Evolutionary conservation across 441 rosid genomes (phyloP).

Genomic region (Biscutella laevigata): DNA sequence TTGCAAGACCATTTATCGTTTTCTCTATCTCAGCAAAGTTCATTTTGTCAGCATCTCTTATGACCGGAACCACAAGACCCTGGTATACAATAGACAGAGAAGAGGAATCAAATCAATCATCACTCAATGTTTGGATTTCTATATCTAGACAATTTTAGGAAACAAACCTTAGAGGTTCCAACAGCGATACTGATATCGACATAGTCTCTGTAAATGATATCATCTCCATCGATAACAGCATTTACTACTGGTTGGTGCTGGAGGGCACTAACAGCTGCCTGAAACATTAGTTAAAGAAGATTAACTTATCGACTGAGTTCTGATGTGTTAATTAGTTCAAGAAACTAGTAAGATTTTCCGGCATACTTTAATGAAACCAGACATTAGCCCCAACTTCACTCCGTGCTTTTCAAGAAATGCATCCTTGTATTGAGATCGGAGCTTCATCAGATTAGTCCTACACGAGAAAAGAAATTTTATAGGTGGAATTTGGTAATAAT

Average conservation of each 20-base stretch:
- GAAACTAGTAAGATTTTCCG: neutral
- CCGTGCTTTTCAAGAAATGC: constrained; percentile 89
- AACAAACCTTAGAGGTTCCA: constrained; percentile 88
- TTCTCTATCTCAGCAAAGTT: constrained; percentile 94
- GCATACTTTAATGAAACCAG: constrained; percentile 85
- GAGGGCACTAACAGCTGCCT: constrained; percentile 97
- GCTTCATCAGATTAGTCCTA: constrained; percentile 98
- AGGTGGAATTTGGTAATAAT: neutral
- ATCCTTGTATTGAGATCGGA: constrained; percentile 91
- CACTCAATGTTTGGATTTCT: neutral
- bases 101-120: neutral
- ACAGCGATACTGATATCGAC: constrained; percentile 91
- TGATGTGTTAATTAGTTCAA: neutral
- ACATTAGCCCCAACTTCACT: constrained; percentile 93
- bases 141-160: neutral
- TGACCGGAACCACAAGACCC: constrained; percentile 96
- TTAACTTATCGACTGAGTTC: neutral
- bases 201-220: constrained; percentile 92
- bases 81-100: constrained; percentile 19
- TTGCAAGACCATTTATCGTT: constrained; percentile 76
- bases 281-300: constrained; percentile 19
- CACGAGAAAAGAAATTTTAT: constrained; percentile 10
- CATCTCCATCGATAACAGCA: constrained; percentile 96
- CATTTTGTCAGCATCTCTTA: constrained; percentile 71
- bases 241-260: constrained; percentile 91